Evolutionary conservation across 2,329 filamentous ascomycete species (phyloP).

Genomic region (Gnomoniopsis smithogilvyi): DNA sequence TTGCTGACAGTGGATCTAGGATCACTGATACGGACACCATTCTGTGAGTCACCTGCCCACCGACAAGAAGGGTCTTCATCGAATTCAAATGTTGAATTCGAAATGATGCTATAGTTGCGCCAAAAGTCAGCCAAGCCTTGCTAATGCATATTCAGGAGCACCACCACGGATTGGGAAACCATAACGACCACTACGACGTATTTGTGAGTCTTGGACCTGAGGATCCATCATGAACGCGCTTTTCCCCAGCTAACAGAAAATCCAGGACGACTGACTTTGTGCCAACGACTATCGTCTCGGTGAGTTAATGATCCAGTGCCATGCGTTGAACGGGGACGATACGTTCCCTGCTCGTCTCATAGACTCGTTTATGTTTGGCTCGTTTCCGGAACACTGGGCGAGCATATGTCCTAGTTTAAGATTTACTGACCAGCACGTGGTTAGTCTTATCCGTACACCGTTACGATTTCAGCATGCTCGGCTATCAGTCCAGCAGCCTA

Average conservation of each 20-base stretch:
- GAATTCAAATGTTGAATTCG: neutral
- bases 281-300: conserved; percentile 14
- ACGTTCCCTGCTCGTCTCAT: too few relatives aligned
- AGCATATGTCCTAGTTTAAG: too few relatives aligned
- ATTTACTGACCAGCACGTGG: neutral
- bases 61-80: neutral
- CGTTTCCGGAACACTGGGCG: too few relatives aligned
- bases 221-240: too few relatives aligned
- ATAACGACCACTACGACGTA: neutral
- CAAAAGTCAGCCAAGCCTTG: neutral
- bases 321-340: too few relatives aligned
- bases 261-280: conserved; percentile 13
- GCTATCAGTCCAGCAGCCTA: conserved; percentile 1
- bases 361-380: too few relatives aligned
- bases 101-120: neutral
- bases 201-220: neutral
- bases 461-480: conserved; percentile 15
- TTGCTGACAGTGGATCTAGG: neutral
- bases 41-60: neutral
- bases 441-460: conserved; percentile 19
- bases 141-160: conserved; percentile 1
- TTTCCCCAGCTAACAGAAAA: neutral
- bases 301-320: neutral
- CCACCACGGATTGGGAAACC: neutral
- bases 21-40: neutral